These are phyloP conservation scores for Cyathus striatus DNA, from an alignment of 768 basidiomycete species.

Conservation along the genomic window DNA sequence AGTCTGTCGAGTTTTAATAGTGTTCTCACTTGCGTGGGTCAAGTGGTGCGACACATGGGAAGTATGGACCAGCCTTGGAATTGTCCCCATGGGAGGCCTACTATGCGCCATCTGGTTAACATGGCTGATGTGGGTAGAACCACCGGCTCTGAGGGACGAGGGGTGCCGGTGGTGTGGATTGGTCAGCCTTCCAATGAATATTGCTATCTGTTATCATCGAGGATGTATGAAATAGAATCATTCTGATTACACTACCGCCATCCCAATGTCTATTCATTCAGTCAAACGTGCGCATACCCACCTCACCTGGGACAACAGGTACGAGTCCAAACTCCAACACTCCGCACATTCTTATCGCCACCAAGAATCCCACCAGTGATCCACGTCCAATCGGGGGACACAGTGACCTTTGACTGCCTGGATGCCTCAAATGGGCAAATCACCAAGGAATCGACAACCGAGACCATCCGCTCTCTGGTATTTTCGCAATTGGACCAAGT, in stretches of 20 bases:
- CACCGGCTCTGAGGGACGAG: slow-evolving; percentile 1
- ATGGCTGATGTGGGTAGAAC: slow-evolving; percentile 18
- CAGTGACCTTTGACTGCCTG: slow-evolving; percentile 54
- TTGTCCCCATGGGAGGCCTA: slow-evolving; percentile 83
- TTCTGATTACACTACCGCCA: background rate
- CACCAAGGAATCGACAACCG: slow-evolving; percentile 31
- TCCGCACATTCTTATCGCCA: background rate
- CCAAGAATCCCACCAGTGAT: slow-evolving; percentile 47
- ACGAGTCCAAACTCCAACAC: background rate
- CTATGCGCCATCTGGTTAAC: slow-evolving; percentile 73
- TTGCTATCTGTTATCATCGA: background rate
- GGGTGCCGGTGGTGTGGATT: no score
- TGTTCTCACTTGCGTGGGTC: slow-evolving; percentile 6
- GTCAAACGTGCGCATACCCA: slow-evolving; percentile 48
- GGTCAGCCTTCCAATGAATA: no score
- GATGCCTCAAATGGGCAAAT: slow-evolving; percentile 62
- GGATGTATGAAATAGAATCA: background rate
- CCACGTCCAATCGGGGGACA: slow-evolving; percentile 46
- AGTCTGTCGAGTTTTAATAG: background rate
- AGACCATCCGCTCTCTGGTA: slow-evolving; percentile 31
- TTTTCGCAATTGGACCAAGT: slow-evolving; percentile 52
- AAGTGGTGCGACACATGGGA: slow-evolving; percentile 81
- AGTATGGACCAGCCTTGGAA: slow-evolving; percentile 86
- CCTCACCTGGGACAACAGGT: slow-evolving; percentile 62
- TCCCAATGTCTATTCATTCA: slow-evolving; percentile 39